Evolutionary conservation across 305 asterid genomes (phyloP), one percentile per base, ranked within the genome.

Genomic region (Fraxinus albicans): DNA sequence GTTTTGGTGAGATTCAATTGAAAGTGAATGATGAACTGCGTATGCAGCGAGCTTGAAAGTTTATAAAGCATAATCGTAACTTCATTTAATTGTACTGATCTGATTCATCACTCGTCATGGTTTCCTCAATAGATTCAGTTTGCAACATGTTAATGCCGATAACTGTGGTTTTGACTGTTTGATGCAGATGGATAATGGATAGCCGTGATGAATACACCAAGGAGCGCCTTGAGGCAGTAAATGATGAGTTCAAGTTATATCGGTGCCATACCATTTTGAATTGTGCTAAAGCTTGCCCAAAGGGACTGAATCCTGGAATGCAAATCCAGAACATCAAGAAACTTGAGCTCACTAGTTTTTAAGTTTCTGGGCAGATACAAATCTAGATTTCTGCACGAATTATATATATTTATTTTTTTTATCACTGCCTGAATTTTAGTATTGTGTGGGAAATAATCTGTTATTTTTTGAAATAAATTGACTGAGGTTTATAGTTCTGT

Each of bases 101-200:
- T 15, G 60, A 50, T 15, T 13, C 60, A 50, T 12, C 60, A 50
- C 7, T 3, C 60, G 2, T 15, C n/a, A 4, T 15, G 60, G 60
- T 50, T 15, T 50, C 60, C 60, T 50, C 21, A 1, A 50, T 50
- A 50, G 60, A 50, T 13, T 15, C 60, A 15, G 19, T 50, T 50
- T 50, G 60, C 60, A 15, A 50, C 60, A 50, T 50, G 60, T 15
- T 3, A 50, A 50, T 50, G 60, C 7, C 7, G 21, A 50, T 50
- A 50, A 50, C 75, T 31, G 19, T 38, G 33, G 53, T 80, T 76
- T 73, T 42, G 10, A 5, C 60, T 84, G 78, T 79, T 40, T 40
- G 73, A 79, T 89, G 90, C 92, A 96, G 99, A 88, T 94, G 99
- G 98, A 96, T 96, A 83, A 96, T 96, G 99, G 99, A 94, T 83